Base-by-base conservation (phyloP, 139 green algal species). In the Haematococcus lacustris region DNA sequence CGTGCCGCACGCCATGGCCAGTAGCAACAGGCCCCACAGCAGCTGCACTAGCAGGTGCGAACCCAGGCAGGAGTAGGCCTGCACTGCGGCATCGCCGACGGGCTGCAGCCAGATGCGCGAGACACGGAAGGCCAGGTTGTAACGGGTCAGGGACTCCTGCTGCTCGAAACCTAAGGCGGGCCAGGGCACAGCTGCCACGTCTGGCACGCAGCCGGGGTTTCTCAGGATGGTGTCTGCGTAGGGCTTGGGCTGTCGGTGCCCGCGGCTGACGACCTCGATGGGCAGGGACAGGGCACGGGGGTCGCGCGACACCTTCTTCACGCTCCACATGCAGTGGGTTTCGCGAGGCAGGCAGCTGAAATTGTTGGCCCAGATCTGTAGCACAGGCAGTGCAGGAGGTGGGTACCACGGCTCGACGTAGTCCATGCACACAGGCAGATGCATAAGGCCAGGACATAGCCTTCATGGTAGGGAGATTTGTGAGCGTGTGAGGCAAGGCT, bases 321-420 rank as follows among this genome's bases (percentile, higher is more conserved):
- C 68, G 57, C 59, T 68, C 38, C 53, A 75, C 70, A 75, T 81
- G 66, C 76, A 81, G 66, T 77, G 71, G 40, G 53, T 74, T 57
- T 80, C 73, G 3, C 73, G 73, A 6, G 78, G 78, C 69, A 83
- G 57, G 69, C 73, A 79, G 33, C 50, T 63, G 51, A 71, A 78
- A 68, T 66, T 76, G 23, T 30, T 50, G 39, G 32, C 73, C 47
- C 51, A 76, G 35, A 78, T 73, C 21, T 51, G n/a, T n/a, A n/a
- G n/a, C n/a, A n/a, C n/a, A n/a, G n/a, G n/a, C n/a, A n/a, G n/a
- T n/a, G n/a, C n/a, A n/a, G n/a, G n/a, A n/a, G n/a, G n/a, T n/a
- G n/a, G n/a, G n/a, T n/a, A n/a, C n/a, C n/a, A n/a, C n/a, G n/a
- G n/a, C n/a, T n/a, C n/a, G n/a, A n/a, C n/a, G n/a, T n/a, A n/a